Conservation (phyloP, 2,329 filamentous ascomycete genomes). For the Penicillium concentricum region DNA sequence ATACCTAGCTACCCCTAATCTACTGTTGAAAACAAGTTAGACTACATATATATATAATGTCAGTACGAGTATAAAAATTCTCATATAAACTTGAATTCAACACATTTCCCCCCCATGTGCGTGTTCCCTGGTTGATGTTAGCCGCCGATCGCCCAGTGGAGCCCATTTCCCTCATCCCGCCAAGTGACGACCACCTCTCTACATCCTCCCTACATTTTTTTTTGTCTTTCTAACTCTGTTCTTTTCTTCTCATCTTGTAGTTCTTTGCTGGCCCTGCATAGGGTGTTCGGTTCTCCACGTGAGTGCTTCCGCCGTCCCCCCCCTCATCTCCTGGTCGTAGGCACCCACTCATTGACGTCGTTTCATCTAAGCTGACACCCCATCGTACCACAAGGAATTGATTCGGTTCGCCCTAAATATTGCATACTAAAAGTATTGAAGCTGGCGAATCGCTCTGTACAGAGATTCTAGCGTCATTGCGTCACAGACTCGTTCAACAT, state of each 20-base stretch:
- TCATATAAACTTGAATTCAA: not conserved
- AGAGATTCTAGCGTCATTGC: conserved; percentile 16
- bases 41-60: not conserved
- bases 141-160: conserved; percentile 37
- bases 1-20: not conserved
- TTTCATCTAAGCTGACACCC: conserved; percentile 32
- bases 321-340: conserved; percentile 24
- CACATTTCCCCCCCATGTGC: conserved; percentile 4
- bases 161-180: conserved; percentile 31
- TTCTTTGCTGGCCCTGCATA: conserved; percentile 10
- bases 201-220: conserved; percentile 11
- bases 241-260: conserved; percentile 2
- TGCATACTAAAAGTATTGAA: conserved; percentile 21
- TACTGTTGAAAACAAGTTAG: not conserved
- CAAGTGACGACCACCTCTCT: conserved; percentile 31
- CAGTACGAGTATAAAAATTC: not conserved
- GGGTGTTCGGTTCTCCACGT: conserved; percentile 11
- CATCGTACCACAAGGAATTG: conserved; percentile 21
- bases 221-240: conserved; percentile 3
- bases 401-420: conserved; percentile 14
- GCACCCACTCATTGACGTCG: conserved; percentile 26
- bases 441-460: conserved; percentile 23
- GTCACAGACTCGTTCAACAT: conserved; percentile 15
- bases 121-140: conserved; percentile 29
- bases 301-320: conserved; percentile 17